phyloP scores from a whole-genome alignment of 805 yeast species.

The Yarrowia hollandica region DNA sequence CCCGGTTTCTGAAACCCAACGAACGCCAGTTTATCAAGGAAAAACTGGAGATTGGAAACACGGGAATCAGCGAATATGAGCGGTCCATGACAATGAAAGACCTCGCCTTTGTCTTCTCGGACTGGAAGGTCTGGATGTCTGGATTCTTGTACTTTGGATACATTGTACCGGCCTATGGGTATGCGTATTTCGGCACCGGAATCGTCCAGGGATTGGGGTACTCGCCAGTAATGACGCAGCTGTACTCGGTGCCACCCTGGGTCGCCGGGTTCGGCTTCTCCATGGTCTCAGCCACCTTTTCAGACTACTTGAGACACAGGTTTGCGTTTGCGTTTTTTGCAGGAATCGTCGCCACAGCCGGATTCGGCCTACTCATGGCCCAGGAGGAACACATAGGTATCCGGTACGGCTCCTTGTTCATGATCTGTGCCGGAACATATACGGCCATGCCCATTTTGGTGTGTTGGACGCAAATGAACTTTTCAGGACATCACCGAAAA shows the following conservation, averaged over 20 bases:
- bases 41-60: slow-evolving; percentile 57
- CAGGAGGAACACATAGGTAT: slow-evolving; percentile 44
- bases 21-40: slow-evolving; percentile 58
- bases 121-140: slow-evolving; percentile 56
- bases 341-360: slow-evolving; percentile 49
- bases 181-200: slow-evolving; percentile 70
- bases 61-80: slow-evolving; percentile 52
- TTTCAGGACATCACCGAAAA: slow-evolving; percentile 62
- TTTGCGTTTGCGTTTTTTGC: slow-evolving; percentile 36
- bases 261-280: slow-evolving; percentile 67
- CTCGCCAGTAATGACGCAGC: slow-evolving; percentile 71
- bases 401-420: slow-evolving; percentile 64
- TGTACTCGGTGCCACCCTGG: slow-evolving; percentile 86
- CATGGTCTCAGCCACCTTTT: slow-evolving; percentile 57
- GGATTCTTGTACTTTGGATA: slow-evolving; percentile 64
- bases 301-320: slow-evolving; percentile 54
- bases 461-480: slow-evolving; percentile 65
- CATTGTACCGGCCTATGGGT: slow-evolving; percentile 74
- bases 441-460: slow-evolving; percentile 65
- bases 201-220: slow-evolving; percentile 62
- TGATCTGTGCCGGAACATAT: slow-evolving; percentile 59
- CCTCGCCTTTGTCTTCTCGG: slow-evolving; percentile 54
- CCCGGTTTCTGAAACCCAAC: slow-evolving; percentile 51
- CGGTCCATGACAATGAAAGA: slow-evolving; percentile 49
- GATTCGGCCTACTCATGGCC: slow-evolving; percentile 58